Evolutionary conservation across 164 flowering plant species (phyloP).

Genomic region (Litsea cubeba): DNA sequence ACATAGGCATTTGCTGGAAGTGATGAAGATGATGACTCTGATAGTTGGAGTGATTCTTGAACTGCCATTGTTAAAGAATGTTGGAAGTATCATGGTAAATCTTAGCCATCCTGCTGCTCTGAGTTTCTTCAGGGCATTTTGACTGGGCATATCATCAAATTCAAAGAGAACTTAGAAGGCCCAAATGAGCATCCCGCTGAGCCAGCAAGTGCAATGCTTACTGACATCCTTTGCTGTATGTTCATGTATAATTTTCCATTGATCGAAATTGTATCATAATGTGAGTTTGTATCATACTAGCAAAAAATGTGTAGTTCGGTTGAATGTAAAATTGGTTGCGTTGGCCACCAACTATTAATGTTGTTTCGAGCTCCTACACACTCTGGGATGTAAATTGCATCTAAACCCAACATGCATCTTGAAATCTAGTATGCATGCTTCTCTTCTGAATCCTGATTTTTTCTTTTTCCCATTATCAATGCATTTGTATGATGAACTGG

Average conservation of each 20-base stretch:
- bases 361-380: not conserved
- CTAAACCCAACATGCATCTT: not conserved
- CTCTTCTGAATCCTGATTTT: not conserved
- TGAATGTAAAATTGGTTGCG: not conserved
- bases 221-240: not conserved
- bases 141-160: not conserved
- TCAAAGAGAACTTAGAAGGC: not conserved
- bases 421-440: not conserved
- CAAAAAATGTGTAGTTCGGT: conserved; percentile 3
- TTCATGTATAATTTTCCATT: conserved; percentile 14
- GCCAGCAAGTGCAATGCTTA: not conserved
- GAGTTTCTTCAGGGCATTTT: not conserved
- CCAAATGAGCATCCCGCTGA: not conserved
- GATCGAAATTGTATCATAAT: conserved; percentile 9
- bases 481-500: not conserved
- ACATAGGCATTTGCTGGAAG: conserved; percentile 83
- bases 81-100: not conserved
- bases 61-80: not conserved
- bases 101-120: not conserved
- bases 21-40: conserved; percentile 78
- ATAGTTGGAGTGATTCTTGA: conserved; percentile 84
- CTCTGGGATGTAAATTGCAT: conserved; percentile 18
- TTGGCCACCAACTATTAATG: not conserved
- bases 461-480: too few species aligned
- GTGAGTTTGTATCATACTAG: conserved; percentile 12